A percentile compares a stretch with the other conserved stretches of the same genome.
Conservation (phyloP, 2,329 filamentous ascomycete species). For the Verticillium alfalfae region DNA sequence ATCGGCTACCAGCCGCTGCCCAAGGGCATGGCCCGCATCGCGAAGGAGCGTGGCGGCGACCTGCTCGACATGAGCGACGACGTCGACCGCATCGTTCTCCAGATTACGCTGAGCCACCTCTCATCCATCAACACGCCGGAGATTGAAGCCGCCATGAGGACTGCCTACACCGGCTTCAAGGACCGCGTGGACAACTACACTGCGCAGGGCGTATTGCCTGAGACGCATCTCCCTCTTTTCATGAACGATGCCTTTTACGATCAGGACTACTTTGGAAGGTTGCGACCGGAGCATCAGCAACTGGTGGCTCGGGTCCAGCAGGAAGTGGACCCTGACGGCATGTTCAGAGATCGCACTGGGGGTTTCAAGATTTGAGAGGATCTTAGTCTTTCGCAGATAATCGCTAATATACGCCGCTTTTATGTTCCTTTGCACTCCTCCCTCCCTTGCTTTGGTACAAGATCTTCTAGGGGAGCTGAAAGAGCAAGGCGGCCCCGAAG, state of each 20-base stretch:
- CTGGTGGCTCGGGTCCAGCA: slow-evolving; percentile 26
- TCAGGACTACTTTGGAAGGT: slow-evolving; percentile 34
- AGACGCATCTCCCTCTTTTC: slow-evolving; percentile 33
- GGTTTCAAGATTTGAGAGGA: slow-evolving; percentile 26
- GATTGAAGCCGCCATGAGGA: slow-evolving; percentile 27
- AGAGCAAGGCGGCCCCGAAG: no score
- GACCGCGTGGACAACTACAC: slow-evolving; percentile 22
- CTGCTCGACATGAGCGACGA: slow-evolving; percentile 31
- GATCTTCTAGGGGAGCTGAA: no score
- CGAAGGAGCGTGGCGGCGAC: slow-evolving; percentile 26
- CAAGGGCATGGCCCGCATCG: slow-evolving; percentile 22
- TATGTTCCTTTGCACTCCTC: no score
- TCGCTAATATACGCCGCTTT: no score
- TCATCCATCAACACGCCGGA: slow-evolving; percentile 17
- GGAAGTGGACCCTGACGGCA: slow-evolving; percentile 28
- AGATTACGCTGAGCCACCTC: slow-evolving; percentile 35
- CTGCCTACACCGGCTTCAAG: slow-evolving; percentile 26
- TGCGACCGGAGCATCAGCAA: slow-evolving; percentile 25
- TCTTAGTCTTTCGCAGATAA: no score
- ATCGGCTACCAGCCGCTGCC: slow-evolving; percentile 33
- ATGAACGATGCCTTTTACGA: slow-evolving; percentile 35
- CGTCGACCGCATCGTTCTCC: slow-evolving; percentile 33
- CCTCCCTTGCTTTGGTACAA: no score
- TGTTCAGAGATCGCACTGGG: slow-evolving; percentile 31
- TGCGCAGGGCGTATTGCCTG: slow-evolving; percentile 23